phyloP scores from a whole-genome alignment of 139 green algal genomes.

The Haematococcus lacustris region DNA sequence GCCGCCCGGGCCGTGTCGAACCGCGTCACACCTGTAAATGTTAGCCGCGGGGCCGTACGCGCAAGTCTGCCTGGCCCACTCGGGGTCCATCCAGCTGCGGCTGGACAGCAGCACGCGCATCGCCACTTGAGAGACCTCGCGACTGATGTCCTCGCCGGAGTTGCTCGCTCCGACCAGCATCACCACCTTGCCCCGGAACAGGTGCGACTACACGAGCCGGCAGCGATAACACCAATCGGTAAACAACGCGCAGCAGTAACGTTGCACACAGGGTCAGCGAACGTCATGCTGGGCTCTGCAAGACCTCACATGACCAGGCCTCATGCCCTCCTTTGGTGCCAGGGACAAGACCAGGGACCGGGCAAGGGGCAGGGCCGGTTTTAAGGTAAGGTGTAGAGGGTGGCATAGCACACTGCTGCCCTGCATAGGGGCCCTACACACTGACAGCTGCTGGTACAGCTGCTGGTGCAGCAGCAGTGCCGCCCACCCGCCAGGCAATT shows the following conservation, averaged over 20 bases:
- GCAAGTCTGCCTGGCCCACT: neutral
- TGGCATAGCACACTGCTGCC: no score
- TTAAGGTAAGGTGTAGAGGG: no score
- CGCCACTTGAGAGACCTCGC: slow-evolving; percentile 47
- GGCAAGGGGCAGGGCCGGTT: no score
- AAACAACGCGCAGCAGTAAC: neutral
- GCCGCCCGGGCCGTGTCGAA: neutral
- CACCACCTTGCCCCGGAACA: slow-evolving; percentile 25
- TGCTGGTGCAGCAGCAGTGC: no score
- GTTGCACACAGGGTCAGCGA: neutral
- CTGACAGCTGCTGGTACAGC: no score
- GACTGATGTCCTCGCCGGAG: slow-evolving; percentile 59
- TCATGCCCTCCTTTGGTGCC: neutral
- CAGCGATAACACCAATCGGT: neutral
- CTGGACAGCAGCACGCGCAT: slow-evolving; percentile 53
- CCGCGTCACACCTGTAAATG: slow-evolving; percentile 13
- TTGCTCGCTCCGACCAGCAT: slow-evolving; percentile 56
- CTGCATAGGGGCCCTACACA: no score
- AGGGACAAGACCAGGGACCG: neutral
- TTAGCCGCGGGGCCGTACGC: slow-evolving; percentile 20
- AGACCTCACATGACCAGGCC: neutral
- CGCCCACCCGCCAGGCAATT: no score
- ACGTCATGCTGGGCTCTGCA: neutral
- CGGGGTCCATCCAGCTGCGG: slow-evolving; percentile 34
- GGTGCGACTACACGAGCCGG: neutral